These are phyloP conservation scores for Cystofilobasidium bisporidii DNA, from an alignment of 768 basidiomycete species.

Conservation along the genomic window DNA sequence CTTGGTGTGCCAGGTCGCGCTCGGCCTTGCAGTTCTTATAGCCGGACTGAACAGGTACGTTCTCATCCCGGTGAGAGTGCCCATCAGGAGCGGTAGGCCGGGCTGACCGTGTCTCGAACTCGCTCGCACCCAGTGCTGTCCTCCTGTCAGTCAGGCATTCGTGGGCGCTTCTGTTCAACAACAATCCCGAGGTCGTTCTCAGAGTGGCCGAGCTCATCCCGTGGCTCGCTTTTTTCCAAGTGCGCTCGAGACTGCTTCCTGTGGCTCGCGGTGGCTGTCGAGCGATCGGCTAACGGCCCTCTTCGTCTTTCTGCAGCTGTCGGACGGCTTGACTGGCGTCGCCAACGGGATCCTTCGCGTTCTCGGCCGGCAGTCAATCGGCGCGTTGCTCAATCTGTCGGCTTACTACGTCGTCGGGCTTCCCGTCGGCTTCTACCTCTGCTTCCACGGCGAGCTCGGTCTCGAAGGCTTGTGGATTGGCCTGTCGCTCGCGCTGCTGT, in stretches of 20 bases:
- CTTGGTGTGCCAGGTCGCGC: background rate
- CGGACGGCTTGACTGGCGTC: constrained; percentile 65
- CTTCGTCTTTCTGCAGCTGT: constrained; percentile 57
- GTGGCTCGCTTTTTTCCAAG: constrained; percentile 50
- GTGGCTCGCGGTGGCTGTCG: no score
- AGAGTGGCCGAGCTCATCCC: constrained; percentile 62
- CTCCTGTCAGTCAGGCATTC: constrained; percentile 54
- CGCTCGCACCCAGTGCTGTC: constrained; percentile 43
- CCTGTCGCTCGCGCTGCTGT: constrained; percentile 37
- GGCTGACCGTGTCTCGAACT: no score
- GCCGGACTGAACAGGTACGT: constrained; percentile 39
- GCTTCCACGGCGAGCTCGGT: constrained; percentile 52
- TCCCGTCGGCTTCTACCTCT: constrained; percentile 55
- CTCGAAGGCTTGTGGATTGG: constrained; percentile 79
- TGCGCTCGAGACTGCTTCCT: constrained; percentile 27
- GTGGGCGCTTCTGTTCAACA: constrained; percentile 69
- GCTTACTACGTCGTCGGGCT: constrained; percentile 65
- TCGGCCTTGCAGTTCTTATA: constrained; percentile 20
- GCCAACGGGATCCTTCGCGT: constrained; percentile 59
- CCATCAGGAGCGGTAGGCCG: no score
- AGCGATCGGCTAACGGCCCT: background rate
- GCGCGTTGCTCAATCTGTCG: constrained; percentile 69
- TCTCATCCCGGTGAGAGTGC: no score
- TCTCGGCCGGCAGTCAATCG: constrained; percentile 44
- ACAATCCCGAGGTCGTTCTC: constrained; percentile 50